Conservation (phyloP, 257 asterid species). For the Solanum medicagineum region DNA sequence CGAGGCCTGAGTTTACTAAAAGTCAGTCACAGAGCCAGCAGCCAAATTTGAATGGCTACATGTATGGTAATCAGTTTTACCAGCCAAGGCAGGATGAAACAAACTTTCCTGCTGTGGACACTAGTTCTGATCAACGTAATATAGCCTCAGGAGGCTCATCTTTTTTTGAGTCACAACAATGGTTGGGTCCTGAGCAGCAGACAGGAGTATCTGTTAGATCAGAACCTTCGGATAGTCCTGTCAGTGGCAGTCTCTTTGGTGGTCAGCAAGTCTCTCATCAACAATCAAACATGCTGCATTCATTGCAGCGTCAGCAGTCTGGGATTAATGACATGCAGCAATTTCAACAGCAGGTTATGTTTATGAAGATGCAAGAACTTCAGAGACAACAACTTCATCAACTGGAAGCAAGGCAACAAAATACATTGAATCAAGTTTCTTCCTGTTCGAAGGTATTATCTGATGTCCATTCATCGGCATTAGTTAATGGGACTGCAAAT, state of each 20-base stretch:
- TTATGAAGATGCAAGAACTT: slow-evolving; percentile 59
- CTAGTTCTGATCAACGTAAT: slow-evolving; percentile 44
- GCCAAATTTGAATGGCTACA: slow-evolving; percentile 52
- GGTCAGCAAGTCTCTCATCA: slow-evolving; percentile 76
- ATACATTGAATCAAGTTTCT: slow-evolving; percentile 31
- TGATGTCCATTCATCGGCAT: slow-evolving; percentile 39
- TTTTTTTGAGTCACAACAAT: slow-evolving; percentile 49
- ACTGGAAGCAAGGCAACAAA: slow-evolving; percentile 42
- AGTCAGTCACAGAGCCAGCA: slow-evolving; percentile 45
- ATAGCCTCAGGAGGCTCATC: slow-evolving; percentile 41
- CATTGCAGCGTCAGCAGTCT: slow-evolving; percentile 64
- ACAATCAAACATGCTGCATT: slow-evolving; percentile 55
- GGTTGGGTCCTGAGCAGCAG: slow-evolving; percentile 42
- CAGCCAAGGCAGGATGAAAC: slow-evolving; percentile 55
- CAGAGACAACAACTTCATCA: slow-evolving; percentile 67
- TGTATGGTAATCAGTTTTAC: slow-evolving; percentile 48
- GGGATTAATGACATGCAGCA: slow-evolving; percentile 60
- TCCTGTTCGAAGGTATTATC: slow-evolving; percentile 35
- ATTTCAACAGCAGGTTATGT: slow-evolving; percentile 59
- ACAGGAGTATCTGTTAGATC: slow-evolving; percentile 41
- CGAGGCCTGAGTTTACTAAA: slow-evolving; percentile 41
- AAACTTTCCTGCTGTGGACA: slow-evolving; percentile 47
- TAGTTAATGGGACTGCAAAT: slow-evolving; percentile 30
- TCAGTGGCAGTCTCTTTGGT: slow-evolving; percentile 73
- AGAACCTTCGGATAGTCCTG: slow-evolving; percentile 43